phyloP scores from a whole-genome alignment of 2,329 filamentous ascomycete species.

The Trichoderma sp. region DNA sequence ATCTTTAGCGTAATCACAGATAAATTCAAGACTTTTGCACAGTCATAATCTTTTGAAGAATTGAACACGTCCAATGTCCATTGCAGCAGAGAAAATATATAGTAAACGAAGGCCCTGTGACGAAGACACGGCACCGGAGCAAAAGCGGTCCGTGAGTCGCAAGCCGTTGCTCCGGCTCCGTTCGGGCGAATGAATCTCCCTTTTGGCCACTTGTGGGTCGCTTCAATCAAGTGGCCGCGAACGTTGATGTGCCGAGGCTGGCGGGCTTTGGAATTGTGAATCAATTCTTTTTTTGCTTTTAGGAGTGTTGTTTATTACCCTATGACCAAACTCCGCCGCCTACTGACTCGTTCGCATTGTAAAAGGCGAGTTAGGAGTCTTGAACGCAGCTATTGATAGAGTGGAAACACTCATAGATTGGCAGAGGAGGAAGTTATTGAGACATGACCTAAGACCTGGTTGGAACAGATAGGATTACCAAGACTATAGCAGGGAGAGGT shows the following conservation, averaged over 20 bases:
- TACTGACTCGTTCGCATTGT: neutral
- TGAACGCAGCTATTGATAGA: neutral
- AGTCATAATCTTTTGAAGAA: fast-evolving
- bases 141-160: neutral
- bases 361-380: neutral
- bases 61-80: neutral
- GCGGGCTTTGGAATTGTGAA: neutral
- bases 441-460: neutral
- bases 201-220: neutral
- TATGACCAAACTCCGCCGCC: neutral
- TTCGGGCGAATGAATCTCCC: neutral
- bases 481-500: neutral
- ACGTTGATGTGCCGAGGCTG: neutral
- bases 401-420: neutral
- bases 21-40: neutral
- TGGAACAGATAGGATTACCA: neutral
- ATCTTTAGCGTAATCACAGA: neutral
- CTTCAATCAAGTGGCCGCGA: neutral
- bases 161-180: neutral
- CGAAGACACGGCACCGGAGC: neutral
- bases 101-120: neutral
- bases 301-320: neutral
- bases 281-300: neutral
- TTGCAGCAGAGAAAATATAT: neutral
- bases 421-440: neutral